Evolutionary conservation across 116 monocot species (phyloP), one percentile per base, ranked within the genome.

Genomic region (Thalassia testudinum): DNA sequence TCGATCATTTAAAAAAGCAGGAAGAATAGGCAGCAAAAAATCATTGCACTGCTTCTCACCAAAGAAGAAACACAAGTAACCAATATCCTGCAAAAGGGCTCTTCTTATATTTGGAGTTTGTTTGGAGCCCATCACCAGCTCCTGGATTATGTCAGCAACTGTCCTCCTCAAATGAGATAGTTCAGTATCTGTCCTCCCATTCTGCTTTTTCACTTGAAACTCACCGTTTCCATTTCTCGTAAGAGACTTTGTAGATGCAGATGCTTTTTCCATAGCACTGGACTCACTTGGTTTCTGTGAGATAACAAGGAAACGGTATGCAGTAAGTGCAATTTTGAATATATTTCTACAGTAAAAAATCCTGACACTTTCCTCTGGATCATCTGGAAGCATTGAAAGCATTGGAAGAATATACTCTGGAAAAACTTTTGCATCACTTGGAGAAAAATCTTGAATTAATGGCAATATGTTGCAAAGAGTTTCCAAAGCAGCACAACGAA

Each of bases 291-390:
- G 65, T 43, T 47, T 71, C 37, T 69, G 61, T 26, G 85, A 73
- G 34, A 54, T 66, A 44, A 82, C 42, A 55, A 85, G 66, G 51
- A 85, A 85, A 43, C 85, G 76, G 30, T 82, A 89, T 26, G 97
- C 85, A 66, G 89, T 76, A 8, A 97, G 52, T 25, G 89, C 97
- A 76, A 97, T 81, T 60, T 97, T 97, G 66, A 60, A 82, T 24
- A 97, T 85, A 61, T 89, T 97, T 53, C 79, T 68, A 19, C 89
- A 82, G 85, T 89, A 89, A 61, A 79, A 97, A 42, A 97, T 89
- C 66, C 97, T 97, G n/a, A 97, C 97, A 64, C 89, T 97, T 87
- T 97, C 85, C 58, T 97, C 97, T 19, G 89, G 67, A 66, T 97
- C 97, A 79, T 89, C 85, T 21, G 97, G 97, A 72, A 97, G 82